Base-by-base conservation (phyloP, 2,329 filamentous ascomycete species). In the Rosellinia necatrix region DNA sequence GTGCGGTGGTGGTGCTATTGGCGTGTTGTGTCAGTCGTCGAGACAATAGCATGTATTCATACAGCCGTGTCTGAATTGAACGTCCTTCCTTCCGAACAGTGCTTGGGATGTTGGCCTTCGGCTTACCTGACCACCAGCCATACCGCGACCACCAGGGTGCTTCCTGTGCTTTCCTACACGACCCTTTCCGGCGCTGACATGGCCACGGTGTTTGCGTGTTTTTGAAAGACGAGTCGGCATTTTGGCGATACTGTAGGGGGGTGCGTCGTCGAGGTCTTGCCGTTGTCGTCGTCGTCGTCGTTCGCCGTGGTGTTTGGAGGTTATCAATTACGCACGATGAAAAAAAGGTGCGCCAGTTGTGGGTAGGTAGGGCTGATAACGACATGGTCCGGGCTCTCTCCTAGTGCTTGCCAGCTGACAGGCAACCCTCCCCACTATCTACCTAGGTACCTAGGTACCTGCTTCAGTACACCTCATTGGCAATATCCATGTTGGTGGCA, bases 141-240 rank as follows among this genome's bases (percentile, higher is more conserved):
- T 83, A 88, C 85, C 85, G 90, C 90, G 83, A 85, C 85, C 85
- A 87, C 85, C 85, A 70, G 84, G 86, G 71, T 88, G 85, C 88
- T 99, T 97, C 77, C 94, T 85, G 89, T 97, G 92, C 90, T 97
- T 97, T 80, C 94, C 94, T 78, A 97, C 81, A 87, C 93, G 93
- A 85, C 94, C 93, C 81, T 97, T 88, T 85, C 94, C 96, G 86
- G 92, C 91, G 75, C 90, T 96, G 78, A 99, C 94, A 83, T 99
- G 91, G 80, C 93, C 93, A 84, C 93, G 92, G 85, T 64, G 61
- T 52, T 64, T 62, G 53, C 61, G 60, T 30, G 61, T 62, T 46
- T 64, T 64, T 25, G 50, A 58, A 9, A 64, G 53, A 24, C 61
- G 56, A 57, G 61, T 64, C 42, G 61, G 61, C 61, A 64, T 64